Evolutionary conservation across 768 basidiomycete genomes (phyloP).

Genomic region (Hygrocybe coccinea): DNA sequence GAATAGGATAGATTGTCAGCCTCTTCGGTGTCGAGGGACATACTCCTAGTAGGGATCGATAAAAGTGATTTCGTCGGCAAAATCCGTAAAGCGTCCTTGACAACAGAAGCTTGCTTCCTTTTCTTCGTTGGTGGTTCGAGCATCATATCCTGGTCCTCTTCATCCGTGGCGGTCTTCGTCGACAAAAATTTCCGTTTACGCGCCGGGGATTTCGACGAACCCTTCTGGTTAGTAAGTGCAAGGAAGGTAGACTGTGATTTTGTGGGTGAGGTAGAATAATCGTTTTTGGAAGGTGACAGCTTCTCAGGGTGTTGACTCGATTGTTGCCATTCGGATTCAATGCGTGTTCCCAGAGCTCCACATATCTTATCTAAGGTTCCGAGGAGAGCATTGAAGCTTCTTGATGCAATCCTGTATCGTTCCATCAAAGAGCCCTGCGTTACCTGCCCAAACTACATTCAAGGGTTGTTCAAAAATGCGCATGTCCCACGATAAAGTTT

Average conservation of each 20-base stretch:
- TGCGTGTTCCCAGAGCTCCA: slow-evolving; percentile 13
- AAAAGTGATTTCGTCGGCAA: neutral
- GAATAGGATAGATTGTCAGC: too few species aligned
- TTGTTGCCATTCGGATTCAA: neutral
- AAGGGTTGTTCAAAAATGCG: too few species aligned
- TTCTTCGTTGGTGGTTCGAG: slow-evolving; percentile 44
- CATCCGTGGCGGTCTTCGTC: slow-evolving; percentile 19
- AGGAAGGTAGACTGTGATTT: slow-evolving; percentile 14
- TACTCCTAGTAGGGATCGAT: neutral
- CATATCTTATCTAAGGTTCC: slow-evolving; percentile 23
- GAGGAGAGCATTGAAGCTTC: slow-evolving; percentile 21
- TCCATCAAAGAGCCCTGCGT: slow-evolving; percentile 20
- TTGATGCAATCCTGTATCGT: slow-evolving; percentile 20
- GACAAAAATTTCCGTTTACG: slow-evolving; percentile 32
- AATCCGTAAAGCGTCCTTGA: too few species aligned
- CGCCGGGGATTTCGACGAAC: slow-evolving; percentile 34
- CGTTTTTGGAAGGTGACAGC: slow-evolving; percentile 17
- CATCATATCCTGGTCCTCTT: slow-evolving; percentile 19
- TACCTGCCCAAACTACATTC: slow-evolving; percentile 11
- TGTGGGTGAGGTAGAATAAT: slow-evolving; percentile 16
- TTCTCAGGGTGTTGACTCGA: neutral
- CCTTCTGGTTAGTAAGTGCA: slow-evolving; percentile 17
- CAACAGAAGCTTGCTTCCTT: slow-evolving; percentile 26
- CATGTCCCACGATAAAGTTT: neutral
- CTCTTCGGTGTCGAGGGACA: too few species aligned